Conservation (phyloP, 2,329 filamentous ascomycete species). For the Teratosphaeria epicoccoides region DNA sequence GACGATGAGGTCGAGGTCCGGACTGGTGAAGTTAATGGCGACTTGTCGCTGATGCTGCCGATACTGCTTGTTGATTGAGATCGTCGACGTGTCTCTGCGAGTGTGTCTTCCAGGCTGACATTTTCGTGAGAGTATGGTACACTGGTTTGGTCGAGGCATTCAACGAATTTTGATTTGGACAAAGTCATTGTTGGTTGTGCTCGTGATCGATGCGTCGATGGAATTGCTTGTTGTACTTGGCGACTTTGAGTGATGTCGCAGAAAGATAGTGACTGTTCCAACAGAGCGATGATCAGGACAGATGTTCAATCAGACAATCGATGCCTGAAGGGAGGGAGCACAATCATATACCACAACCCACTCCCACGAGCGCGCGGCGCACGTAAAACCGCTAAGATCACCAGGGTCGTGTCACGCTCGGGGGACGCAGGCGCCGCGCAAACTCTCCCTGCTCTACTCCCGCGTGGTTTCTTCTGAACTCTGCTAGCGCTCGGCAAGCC, state of each 20-base stretch:
- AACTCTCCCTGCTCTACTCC: neutral
- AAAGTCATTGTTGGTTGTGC: neutral
- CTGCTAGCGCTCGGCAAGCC: neutral
- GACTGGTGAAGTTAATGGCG: neutral
- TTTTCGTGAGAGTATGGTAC: slow-evolving; percentile 24
- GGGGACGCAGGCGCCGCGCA: neutral
- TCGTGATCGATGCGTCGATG: neutral
- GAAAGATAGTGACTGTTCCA: neutral
- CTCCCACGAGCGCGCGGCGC: too few relatives aligned
- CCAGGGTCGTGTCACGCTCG: neutral
- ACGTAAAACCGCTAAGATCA: neutral
- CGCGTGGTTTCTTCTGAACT: neutral
- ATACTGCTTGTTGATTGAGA: slow-evolving; percentile 2
- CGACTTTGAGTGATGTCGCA: neutral
- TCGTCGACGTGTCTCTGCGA: slow-evolving; percentile 20
- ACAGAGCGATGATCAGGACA: neutral
- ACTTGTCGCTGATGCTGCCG: slow-evolving; percentile 1
- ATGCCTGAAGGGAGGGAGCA: neutral
- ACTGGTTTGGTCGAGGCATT: slow-evolving; percentile 24
- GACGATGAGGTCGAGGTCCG: neutral
- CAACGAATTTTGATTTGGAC: slow-evolving; percentile 29
- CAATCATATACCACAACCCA: neutral
- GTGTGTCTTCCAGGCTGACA: slow-evolving; percentile 26
- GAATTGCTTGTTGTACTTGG: neutral
- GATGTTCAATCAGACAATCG: neutral